phyloP scores from a whole-genome alignment of 257 asterid genomes.

The Fraxinus pennsylvanica region DNA sequence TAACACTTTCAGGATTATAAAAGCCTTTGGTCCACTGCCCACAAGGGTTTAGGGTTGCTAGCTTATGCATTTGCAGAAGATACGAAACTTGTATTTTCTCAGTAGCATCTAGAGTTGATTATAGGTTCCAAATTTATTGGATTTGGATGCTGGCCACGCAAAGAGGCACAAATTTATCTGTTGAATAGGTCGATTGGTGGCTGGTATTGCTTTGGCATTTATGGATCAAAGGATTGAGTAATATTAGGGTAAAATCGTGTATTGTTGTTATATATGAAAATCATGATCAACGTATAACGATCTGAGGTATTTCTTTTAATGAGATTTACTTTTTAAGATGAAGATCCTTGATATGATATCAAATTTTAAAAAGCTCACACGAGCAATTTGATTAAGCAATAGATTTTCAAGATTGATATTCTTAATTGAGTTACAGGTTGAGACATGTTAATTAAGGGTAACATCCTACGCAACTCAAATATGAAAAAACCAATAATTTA shows the following conservation, averaged over 20 bases:
- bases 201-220: not conserved
- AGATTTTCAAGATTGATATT: too few relatives aligned
- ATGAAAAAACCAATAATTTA: too few relatives aligned
- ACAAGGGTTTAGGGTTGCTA: not conserved
- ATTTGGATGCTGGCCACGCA: not conserved
- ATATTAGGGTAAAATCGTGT: too few relatives aligned
- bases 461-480: too few relatives aligned
- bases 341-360: not conserved
- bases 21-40: not conserved
- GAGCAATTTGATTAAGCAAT: not conserved
- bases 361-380: not conserved
- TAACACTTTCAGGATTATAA: too few relatives aligned
- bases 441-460: too few relatives aligned
- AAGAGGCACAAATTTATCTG: not conserved
- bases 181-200: not conserved
- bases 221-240: not conserved
- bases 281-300: too few relatives aligned
- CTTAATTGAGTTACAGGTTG: not conserved
- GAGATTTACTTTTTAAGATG: not conserved
- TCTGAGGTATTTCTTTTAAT: too few relatives aligned
- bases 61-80: not conserved
- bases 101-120: not conserved
- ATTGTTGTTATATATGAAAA: too few relatives aligned
- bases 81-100: not conserved
- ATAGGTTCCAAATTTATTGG: not conserved